These are phyloP conservation scores for Melampsora larici-populina DNA, from an alignment of 1,284 basidiomycete genomes.

Conservation along the genomic window DNA sequence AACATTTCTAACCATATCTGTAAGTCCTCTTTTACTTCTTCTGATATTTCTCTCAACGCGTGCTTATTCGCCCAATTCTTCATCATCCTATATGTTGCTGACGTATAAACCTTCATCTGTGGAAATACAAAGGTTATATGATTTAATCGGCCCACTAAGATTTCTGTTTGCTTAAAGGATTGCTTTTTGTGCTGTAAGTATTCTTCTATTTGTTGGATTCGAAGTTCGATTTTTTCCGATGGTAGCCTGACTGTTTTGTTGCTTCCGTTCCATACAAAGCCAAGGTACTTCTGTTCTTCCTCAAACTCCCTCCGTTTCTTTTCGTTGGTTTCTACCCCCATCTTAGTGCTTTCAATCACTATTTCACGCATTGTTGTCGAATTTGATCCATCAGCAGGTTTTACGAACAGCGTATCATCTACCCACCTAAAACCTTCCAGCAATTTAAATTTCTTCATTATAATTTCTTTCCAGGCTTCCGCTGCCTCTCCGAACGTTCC, in stretches of 20 bases:
- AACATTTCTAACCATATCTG: background rate
- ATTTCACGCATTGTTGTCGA: background rate
- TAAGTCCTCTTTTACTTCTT: background rate
- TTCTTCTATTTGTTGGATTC: background rate
- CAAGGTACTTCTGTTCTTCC: background rate
- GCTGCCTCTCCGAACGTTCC: background rate
- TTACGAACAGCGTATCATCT: background rate
- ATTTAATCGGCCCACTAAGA: background rate
- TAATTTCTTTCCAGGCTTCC: background rate
- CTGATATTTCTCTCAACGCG: background rate
- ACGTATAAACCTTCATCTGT: too few species aligned
- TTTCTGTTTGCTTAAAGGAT: background rate
- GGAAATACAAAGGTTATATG: constrained; percentile 12
- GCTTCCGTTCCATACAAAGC: background rate
- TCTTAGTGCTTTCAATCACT: too few species aligned
- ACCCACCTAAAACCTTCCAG: constrained; percentile 8
- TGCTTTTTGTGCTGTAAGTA: background rate
- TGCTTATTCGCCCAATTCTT: background rate
- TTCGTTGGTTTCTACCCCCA: background rate
- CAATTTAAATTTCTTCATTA: background rate
- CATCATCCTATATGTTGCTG: too few species aligned
- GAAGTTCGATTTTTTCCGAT: background rate
- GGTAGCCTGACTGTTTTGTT: background rate
- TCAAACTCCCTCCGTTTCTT: background rate
- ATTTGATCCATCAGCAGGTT: too few species aligned